Conservation (phyloP, 768 basidiomycete genomes). For the Pleurotus giganteus region DNA sequence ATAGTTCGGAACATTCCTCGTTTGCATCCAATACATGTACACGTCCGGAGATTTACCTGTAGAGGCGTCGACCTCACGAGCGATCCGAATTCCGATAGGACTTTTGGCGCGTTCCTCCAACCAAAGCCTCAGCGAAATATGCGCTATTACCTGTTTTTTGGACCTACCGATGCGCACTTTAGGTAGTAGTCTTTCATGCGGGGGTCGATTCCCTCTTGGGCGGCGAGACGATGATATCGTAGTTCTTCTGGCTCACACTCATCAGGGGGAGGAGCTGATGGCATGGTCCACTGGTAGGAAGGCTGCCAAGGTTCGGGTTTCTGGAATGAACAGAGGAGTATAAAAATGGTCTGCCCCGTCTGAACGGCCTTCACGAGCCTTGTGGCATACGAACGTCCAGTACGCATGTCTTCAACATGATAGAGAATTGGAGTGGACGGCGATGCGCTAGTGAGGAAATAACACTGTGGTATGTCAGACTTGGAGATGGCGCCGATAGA, state of each 20-base stretch:
- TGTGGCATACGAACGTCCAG: slow-evolving; percentile 74
- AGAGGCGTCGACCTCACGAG: slow-evolving; percentile 37
- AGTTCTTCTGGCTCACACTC: slow-evolving; percentile 61
- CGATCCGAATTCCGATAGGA: slow-evolving; percentile 65
- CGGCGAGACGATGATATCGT: slow-evolving; percentile 27
- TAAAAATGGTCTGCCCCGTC: slow-evolving; percentile 45
- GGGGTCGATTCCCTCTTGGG: slow-evolving; percentile 31
- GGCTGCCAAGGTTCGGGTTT: slow-evolving; percentile 77
- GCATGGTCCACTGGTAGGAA: slow-evolving; percentile 65
- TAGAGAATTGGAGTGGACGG: slow-evolving; percentile 74
- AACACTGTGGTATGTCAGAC: slow-evolving; percentile 49
- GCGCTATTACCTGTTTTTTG: neutral
- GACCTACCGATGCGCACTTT: slow-evolving; percentile 27
- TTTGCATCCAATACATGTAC: slow-evolving; percentile 80
- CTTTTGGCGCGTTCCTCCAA: slow-evolving; percentile 63
- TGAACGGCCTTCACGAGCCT: slow-evolving; percentile 61
- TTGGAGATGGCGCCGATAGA: neutral
- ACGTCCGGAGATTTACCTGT: slow-evolving; percentile 43
- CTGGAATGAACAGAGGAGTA: slow-evolving; percentile 82
- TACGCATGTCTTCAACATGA: slow-evolving; percentile 70
- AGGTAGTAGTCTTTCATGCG: slow-evolving; percentile 30
- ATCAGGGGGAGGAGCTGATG: slow-evolving; percentile 56
- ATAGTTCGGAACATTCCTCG: slow-evolving; percentile 63
- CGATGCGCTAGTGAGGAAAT: slow-evolving; percentile 77
- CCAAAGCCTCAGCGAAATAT: neutral